Evolutionary conservation across 176 grass and related monocot genomes (phyloP), one percentile per base, ranked within the genome.

Genomic region (Bolboschoenus planiculmis): DNA sequence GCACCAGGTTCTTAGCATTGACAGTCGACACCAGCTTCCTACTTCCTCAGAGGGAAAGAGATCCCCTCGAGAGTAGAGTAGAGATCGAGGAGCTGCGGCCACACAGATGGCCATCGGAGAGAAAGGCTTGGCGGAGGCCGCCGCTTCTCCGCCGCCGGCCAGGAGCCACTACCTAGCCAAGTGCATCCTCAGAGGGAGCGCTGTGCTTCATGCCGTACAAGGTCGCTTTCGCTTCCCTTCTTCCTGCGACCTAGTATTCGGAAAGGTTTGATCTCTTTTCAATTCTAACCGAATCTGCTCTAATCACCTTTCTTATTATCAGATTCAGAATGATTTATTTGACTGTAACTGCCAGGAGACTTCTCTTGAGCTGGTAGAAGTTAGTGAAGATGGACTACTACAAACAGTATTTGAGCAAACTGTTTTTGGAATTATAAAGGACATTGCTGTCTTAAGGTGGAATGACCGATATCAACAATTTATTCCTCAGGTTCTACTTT

Each of bases 341-440:
- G 26, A 44, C 35, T 40, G 55, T 39, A 50, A 29, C 53, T 86
- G 14, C 82, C 91, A 99, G 96, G 91, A 95, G 84, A 99, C 89
- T 78, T 95, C 96, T 18, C 82, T 99, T 44, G 96, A 99, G 73
- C 81, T 99, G 87, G 87, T 91, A 86, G 78, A 86, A 58, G 81
- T 95, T 72, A 87, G 87, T 59, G 86, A 99, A 5, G 89, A 99
- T 83, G 92, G 96, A 82, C 43, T 95, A 85, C 79, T 95, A 56
- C 92, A 90, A 81, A 93, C 92, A 85, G 87, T 99, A 31, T 99
- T 89, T 24, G 96, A 99, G 50, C 96, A 99, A 86, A 92, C 83
- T 56, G 82, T 89, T 48, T 99, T 95, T 85, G 96, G 96, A 15
- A 91, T 90, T 59, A 90, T 99, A 86, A 99, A 99, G 83, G 96